A percentile compares a stretch with the other conserved stretches of the same genome.
These are phyloP conservation scores for Madurella mycetomatis DNA, from an alignment of 2,329 filamentous ascomycete species.

Conservation along the genomic window DNA sequence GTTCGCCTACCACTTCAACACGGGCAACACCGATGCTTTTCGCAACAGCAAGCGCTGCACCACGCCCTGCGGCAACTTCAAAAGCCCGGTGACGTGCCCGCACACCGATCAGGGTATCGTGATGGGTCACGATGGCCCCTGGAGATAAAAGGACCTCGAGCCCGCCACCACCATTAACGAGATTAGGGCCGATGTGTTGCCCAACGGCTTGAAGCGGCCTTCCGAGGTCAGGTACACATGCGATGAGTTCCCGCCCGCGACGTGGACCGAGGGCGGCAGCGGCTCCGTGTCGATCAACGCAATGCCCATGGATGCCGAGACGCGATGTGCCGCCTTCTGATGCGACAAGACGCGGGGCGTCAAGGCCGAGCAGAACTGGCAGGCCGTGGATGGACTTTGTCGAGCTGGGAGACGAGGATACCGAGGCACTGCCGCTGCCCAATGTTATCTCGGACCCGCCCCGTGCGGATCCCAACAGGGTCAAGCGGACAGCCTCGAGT, in stretches of 20 bases:
- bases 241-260: conserved; percentile 30
- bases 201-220: conserved; percentile 4
- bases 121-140: conserved; percentile 18
- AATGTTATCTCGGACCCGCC: no score
- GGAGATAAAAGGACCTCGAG: conserved; percentile 17
- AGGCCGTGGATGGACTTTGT: not conserved
- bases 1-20: conserved; percentile 47
- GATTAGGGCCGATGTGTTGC: not conserved
- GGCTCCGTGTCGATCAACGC: not conserved
- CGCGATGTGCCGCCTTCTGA: conserved; percentile 17
- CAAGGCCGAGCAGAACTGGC: conserved; percentile 22
- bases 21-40: conserved; percentile 18
- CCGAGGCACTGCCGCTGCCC: no score
- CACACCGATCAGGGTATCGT: conserved; percentile 11
- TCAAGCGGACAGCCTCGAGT: no score
- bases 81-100: conserved; percentile 15
- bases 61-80: conserved; percentile 9
- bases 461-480: no score
- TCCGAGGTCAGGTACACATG: conserved; percentile 26
- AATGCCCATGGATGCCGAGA: conserved; percentile 5
- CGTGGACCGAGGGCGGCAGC: conserved; percentile 28
- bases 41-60: conserved; percentile 6
- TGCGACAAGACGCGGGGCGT: conserved; percentile 7
- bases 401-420: not conserved
- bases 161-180: conserved; percentile 8